Evolutionary conservation across 169 alveolate genomes (phyloP), one percentile per base, ranked within the genome.

Genomic region (Plasmodium billcollinsi): DNA sequence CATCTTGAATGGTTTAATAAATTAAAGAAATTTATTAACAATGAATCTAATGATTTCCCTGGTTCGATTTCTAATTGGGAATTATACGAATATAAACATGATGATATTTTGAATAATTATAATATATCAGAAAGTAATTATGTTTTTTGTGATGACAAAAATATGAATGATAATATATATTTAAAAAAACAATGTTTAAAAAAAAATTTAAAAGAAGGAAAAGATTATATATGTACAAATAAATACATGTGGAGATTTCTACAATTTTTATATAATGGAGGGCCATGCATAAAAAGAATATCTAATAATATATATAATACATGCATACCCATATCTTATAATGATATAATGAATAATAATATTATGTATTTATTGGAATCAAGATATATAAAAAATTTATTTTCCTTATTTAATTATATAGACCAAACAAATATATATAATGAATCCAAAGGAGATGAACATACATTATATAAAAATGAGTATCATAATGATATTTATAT

Each of bases 191-290:
- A 76, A 76, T 39, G 66, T 45, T 65, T 76, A 39, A 76, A 76
- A 76, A 26, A 24, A 6, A 66, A 76, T 49, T 65, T 76, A 50
- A 76, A 76, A 56, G 89, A 76, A 45, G 89, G 89, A 21, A 76
- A 52, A 65, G 89, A 76, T 49, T 76, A 76, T 65, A 76, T 76
- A 76, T 76, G 89, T 69, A 76, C 62, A 15, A 76, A 76, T 66
- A 69, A 76, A 43, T 76, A 76, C 45, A 76, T 76, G 72, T 76
- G 89, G 89, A 49, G 89, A 15, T 76, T 76, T 66, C 20, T 76
- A 65, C 75, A 76, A n/a, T 76, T 63, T 58, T 11, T 66, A 21
- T 76, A 50, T 56, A 76, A 33, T 26, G 89, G 89, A 5, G 89
- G 78, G 1, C 89, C 89, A 50, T 76, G 89, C 33, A 58, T 76